Base-by-base conservation (phyloP, 352 stramenopile species). In the Pythium biforme region DNA sequence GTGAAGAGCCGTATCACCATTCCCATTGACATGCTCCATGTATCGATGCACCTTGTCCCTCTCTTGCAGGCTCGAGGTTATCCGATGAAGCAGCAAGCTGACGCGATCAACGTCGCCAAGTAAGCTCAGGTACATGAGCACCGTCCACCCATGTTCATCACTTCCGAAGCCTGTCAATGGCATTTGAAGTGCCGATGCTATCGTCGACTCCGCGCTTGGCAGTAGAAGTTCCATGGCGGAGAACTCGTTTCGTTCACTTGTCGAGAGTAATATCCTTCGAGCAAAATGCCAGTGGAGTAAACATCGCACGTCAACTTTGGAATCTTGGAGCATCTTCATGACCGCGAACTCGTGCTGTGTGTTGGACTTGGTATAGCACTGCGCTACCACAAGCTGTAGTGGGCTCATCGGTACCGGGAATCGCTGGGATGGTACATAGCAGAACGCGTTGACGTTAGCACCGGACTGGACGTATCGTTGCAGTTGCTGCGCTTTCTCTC, bases 61-160 rank as follows among this genome's bases (percentile, higher is more conserved):
- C n/a, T 67, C 22, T 39, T 34, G 10, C 37, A 56, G 17, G 46
- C 55, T 53, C 51, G 47, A 9, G 14, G 46, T 26, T 59, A 67
- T 61, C 55, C 40, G 37, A 22, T 33, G 37, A 19, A 88, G 39
- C 17, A 89, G 64, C 12, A 68, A 57, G 8, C 76, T 64, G 2
- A 84, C 72, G 9, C 67, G 54, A 11, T 77, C 67, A 6, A 90
- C 27, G 34, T 93, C 76, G 0, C 78, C 77, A 4, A 79, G 60
- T 31, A 62, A 73, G 40, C 80, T 79, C 8, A 87, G 74, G 55
- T 82, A 91, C 82, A 91, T 89, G 20, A 90, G 67, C 45, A 93
- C 55, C 41, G 77, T 85, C 83, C 81, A 91, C 22, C 65, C 62
- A 48, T 66, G 49, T 5, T 61, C 68, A 34, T 92, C 83, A 40